Percentiles rank a stretch among this genome's conserved stretches.
Conservation (phyloP, 1,284 basidiomycete species). For the Cryptococcus sp. region DNA sequence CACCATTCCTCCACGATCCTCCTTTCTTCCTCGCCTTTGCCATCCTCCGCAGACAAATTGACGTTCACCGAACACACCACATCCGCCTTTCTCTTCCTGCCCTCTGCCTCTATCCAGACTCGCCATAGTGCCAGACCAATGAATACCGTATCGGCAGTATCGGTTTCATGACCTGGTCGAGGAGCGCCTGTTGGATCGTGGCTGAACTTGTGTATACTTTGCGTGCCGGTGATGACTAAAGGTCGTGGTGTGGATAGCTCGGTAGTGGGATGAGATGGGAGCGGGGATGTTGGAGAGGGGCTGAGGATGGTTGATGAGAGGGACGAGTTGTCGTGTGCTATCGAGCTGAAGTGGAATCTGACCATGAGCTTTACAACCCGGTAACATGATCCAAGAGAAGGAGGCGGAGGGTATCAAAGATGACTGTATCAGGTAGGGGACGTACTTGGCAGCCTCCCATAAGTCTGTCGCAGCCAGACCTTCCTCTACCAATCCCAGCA, state of each 20-base stretch:
- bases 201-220: constrained; percentile 67
- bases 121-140: constrained; percentile 76
- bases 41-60: constrained; percentile 37
- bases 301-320: constrained; percentile 50
- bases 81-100: constrained; percentile 60
- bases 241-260: constrained; percentile 44
- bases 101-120: constrained; percentile 19
- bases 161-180: constrained; percentile 42
- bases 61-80: constrained; percentile 76
- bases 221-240: constrained; percentile 61
- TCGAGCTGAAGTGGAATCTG: constrained; percentile 84
- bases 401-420: too few species aligned
- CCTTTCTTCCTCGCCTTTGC: constrained; percentile 28
- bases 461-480: constrained; percentile 47
- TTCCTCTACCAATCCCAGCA: constrained; percentile 66
- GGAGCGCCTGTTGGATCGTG: constrained; percentile 39
- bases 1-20: constrained; percentile 54
- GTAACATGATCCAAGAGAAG: background rate
- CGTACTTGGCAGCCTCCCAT: constrained; percentile 64
- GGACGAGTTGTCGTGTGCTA: constrained; percentile 89
- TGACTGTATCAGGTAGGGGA: constrained; percentile 1
- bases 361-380: background rate
- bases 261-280: constrained; percentile 6
- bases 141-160: constrained; percentile 59
- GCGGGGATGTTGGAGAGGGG: constrained; percentile 17